These are phyloP conservation scores for Skeletonema tropicum DNA, from an alignment of 108 stramenopile genomes.

Conservation along the genomic window DNA sequence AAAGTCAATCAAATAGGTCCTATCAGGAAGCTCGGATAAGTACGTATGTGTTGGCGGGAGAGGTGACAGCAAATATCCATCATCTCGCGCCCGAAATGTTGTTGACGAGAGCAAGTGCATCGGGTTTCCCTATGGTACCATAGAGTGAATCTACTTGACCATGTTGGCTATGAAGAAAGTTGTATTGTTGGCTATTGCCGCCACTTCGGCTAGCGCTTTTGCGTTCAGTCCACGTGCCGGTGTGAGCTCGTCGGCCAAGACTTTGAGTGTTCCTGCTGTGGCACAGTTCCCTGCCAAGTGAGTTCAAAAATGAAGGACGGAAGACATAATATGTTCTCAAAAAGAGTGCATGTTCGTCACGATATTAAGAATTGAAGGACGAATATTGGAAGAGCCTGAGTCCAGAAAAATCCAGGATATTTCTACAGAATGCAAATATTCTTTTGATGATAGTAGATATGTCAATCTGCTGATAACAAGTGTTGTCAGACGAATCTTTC, in stretches of 20 bases:
- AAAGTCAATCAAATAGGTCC: background rate
- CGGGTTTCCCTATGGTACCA: background rate
- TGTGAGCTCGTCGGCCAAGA: constrained; percentile 36
- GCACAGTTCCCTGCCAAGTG: constrained; percentile 31
- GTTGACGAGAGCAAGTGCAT: background rate
- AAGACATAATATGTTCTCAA: no score
- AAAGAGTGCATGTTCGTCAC: no score
- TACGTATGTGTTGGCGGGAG: background rate
- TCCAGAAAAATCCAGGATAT: background rate
- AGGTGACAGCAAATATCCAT: background rate
- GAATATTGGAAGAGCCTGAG: background rate
- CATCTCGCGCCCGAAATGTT: background rate
- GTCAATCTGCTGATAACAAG: no score
- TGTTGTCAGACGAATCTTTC: background rate
- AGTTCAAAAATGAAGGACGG: constrained; percentile 9
- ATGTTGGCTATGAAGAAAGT: constrained; percentile 68
- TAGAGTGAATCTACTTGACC: background rate
- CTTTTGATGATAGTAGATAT: background rate
- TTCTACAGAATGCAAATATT: background rate
- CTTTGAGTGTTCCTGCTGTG: constrained; percentile 24
- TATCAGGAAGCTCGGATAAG: background rate
- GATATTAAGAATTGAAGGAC: background rate
- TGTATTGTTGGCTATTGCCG: constrained; percentile 69
- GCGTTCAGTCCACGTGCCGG: constrained; percentile 49
- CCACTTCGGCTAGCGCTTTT: constrained; percentile 68